Conservation (phyloP, 768 basidiomycete species). For the Kwoniella dendrophila region DNA sequence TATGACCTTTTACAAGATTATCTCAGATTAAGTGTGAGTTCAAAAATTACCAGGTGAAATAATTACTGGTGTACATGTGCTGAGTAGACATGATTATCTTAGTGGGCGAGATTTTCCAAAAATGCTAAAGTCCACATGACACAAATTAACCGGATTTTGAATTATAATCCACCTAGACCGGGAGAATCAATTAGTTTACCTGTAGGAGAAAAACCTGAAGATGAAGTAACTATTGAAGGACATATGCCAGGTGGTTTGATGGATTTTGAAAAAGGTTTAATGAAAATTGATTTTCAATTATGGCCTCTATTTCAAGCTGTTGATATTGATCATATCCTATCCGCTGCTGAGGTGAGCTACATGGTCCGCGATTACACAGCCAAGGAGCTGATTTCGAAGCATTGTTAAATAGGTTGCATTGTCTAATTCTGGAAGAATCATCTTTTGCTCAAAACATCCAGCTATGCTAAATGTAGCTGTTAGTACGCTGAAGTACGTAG, state of each 20-base stretch:
- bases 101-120: slow-evolving; percentile 61
- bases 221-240: slow-evolving; percentile 26
- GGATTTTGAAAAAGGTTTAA: slow-evolving; percentile 85
- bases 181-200: slow-evolving; percentile 44
- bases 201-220: slow-evolving; percentile 28
- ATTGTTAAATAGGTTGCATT: slow-evolving; percentile 65
- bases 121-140: slow-evolving; percentile 90
- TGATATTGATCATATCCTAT: slow-evolving; percentile 89
- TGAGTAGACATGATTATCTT: not conserved
- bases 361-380: not conserved
- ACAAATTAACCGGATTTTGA: slow-evolving; percentile 52
- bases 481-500: slow-evolving; percentile 84
- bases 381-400: not conserved
- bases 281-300: slow-evolving; percentile 94
- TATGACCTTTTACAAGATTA: slow-evolving; percentile 95
- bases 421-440: slow-evolving; percentile 78
- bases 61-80: too few relatives aligned
- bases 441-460: slow-evolving; percentile 86
- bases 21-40: slow-evolving; percentile 67
- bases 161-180: slow-evolving; percentile 45
- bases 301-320: slow-evolving; percentile 94
- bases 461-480: slow-evolving; percentile 87
- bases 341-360: slow-evolving; percentile 69
- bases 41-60: not conserved
- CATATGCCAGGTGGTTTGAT: slow-evolving; percentile 72